Conservation (phyloP, 148 eudicot species). For the Rhododendron molle region DNA sequence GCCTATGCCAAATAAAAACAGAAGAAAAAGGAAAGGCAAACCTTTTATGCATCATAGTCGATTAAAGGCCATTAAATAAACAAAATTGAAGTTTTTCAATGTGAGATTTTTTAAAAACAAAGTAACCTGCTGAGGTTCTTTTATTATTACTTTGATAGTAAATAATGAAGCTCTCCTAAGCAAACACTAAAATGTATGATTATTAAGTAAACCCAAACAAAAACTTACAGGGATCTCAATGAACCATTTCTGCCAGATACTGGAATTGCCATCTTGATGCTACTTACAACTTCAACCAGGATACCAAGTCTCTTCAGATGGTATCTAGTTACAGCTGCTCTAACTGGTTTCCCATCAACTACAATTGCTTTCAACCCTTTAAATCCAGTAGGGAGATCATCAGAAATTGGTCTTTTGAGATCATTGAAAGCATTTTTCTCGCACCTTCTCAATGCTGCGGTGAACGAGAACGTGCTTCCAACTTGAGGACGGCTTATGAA, state of each 20-base stretch:
- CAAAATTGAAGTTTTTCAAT: background rate
- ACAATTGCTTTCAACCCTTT: conserved; percentile 53
- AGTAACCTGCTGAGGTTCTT: background rate
- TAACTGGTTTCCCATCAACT: conserved; percentile 47
- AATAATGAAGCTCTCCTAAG: background rate
- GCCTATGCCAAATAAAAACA: background rate
- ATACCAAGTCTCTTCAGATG: conserved; percentile 66
- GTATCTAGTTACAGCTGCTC: conserved; percentile 59
- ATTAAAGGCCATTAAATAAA: background rate
- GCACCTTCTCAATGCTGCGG: conserved; percentile 34
- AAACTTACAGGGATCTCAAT: conserved; percentile 33
- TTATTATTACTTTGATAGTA: background rate
- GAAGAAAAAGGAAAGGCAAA: background rate
- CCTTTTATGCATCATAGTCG: background rate
- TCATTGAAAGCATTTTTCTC: conserved; percentile 22
- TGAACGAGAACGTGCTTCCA: conserved; percentile 68
- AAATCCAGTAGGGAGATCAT: conserved; percentile 36
- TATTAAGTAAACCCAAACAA: background rate
- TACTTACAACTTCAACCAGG: conserved; percentile 35
- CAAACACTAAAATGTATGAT: background rate
- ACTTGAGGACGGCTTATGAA: conserved; percentile 49
- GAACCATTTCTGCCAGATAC: conserved; percentile 28
- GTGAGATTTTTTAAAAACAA: background rate
- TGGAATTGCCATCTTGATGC: conserved; percentile 30
- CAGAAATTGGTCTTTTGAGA: conserved; percentile 27